These are phyloP conservation scores for Fusarium devonianum DNA, from an alignment of 2,329 filamentous ascomycete species.

Conservation along the genomic window DNA sequence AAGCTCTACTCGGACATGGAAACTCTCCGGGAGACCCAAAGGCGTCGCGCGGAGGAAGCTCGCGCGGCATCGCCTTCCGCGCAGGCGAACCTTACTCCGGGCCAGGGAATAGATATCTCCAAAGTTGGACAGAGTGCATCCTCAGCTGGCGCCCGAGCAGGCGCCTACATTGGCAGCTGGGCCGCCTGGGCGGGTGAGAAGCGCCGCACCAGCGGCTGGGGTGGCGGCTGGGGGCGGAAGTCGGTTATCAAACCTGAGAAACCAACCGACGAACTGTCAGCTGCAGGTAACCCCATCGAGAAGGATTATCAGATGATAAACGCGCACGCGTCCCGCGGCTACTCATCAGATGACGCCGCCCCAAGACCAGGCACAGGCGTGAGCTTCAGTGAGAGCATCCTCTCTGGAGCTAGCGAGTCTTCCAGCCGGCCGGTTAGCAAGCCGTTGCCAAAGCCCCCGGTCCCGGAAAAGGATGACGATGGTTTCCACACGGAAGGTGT, in stretches of 20 bases:
- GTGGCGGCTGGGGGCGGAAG: conserved; percentile 50
- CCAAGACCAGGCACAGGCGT: conserved; percentile 49
- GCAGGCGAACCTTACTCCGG: conserved; percentile 19
- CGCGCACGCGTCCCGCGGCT: conserved; percentile 40
- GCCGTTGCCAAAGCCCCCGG: conserved; percentile 18
- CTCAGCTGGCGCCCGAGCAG: conserved; percentile 62
- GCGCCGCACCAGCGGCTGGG: conserved; percentile 63
- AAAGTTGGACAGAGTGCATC: conserved; percentile 57
- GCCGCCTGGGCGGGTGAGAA: conserved; percentile 78
- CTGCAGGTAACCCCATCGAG: conserved; percentile 49
- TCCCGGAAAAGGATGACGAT: conserved; percentile 29
- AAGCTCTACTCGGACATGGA: conserved; percentile 93
- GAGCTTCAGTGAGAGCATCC: conserved; percentile 55
- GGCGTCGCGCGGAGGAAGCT: conserved; percentile 52
- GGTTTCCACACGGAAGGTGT: conserved; percentile 42
- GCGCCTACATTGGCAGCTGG: conserved; percentile 73
- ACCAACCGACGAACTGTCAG: conserved; percentile 43
- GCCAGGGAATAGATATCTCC: conserved; percentile 40
- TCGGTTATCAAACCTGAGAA: conserved; percentile 44
- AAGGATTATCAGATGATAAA: conserved; percentile 49
- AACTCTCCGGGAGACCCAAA: conserved; percentile 56
- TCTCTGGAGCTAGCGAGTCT: conserved; percentile 49
- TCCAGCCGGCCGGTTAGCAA: conserved; percentile 33
- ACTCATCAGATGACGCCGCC: conserved; percentile 42
- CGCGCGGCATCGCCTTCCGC: conserved; percentile 25